These are phyloP conservation scores for Neobulgaria alba DNA, from an alignment of 2,329 filamentous ascomycete species.

Conservation along the genomic window DNA sequence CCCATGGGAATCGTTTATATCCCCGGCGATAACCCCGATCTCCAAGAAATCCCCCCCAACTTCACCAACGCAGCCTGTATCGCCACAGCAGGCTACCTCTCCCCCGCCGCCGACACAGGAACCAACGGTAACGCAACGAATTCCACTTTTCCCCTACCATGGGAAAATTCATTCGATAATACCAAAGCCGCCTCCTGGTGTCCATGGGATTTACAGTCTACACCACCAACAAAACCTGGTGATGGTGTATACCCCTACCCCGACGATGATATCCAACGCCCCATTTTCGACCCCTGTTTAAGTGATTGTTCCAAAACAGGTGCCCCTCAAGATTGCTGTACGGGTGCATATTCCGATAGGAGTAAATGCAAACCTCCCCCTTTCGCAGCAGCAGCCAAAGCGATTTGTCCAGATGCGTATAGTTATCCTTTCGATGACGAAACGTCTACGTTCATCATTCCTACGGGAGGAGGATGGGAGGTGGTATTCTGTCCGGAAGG, in stretches of 20 bases:
- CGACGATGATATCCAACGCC: constrained; percentile 62
- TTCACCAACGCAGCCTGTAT: constrained; percentile 71
- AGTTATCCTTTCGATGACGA: constrained; percentile 61
- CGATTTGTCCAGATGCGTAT: constrained; percentile 76
- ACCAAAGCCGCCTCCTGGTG: constrained; percentile 60
- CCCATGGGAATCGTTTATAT: constrained; percentile 57
- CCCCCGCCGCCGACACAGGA: constrained; percentile 39
- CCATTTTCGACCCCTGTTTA: constrained; percentile 68
- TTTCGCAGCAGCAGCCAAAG: constrained; percentile 64
- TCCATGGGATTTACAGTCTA: constrained; percentile 67
- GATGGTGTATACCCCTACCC: constrained; percentile 75
- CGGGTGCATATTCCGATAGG: constrained; percentile 56
- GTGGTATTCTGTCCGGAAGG: constrained; percentile 66
- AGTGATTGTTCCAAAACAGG: constrained; percentile 67
- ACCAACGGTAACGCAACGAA: constrained; percentile 48
- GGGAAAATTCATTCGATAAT: constrained; percentile 51
- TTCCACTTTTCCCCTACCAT: constrained; percentile 51
- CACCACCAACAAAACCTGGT: constrained; percentile 59
- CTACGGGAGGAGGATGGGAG: constrained; percentile 65
- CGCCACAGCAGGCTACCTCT: constrained; percentile 55
- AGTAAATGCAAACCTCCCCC: constrained; percentile 55
- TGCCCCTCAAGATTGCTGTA: constrained; percentile 64
- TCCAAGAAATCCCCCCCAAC: constrained; percentile 60
- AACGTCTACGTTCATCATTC: constrained; percentile 52
- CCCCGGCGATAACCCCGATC: constrained; percentile 50